Conservation (phyloP, 2,329 filamentous ascomycete genomes). For the Colletotrichum australisinense region DNA sequence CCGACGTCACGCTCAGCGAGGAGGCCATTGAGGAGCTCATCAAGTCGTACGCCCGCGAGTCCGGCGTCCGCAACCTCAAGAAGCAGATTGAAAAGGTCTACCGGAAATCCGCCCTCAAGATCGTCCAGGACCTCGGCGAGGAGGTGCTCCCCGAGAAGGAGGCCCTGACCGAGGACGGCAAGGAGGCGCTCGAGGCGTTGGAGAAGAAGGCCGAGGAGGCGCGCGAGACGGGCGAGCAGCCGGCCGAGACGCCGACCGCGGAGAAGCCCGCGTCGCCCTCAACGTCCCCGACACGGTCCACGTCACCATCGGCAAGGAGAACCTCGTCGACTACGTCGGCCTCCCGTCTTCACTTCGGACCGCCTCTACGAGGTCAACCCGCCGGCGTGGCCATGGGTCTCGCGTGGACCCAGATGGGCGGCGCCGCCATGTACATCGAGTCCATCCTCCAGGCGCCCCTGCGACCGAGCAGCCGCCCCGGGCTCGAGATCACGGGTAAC, state of each 20-base stretch:
- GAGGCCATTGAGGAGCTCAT: constrained; percentile 96
- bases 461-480: constrained; percentile 77
- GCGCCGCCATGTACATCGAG: constrained; percentile 96
- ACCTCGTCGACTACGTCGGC: constrained; percentile 95
- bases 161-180: constrained; percentile 87
- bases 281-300: constrained; percentile 89
- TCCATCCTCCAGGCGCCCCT: constrained; percentile 91
- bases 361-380: constrained; percentile 91
- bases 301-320: constrained; percentile 87
- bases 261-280: constrained; percentile 78
- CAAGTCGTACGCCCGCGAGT: constrained; percentile 98
- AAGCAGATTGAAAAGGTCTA: constrained; percentile 99
- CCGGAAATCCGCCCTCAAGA: constrained; percentile 95
- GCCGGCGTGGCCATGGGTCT: constrained; percentile 97
- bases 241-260: constrained; percentile 42
- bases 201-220: constrained; percentile 76
- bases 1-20: constrained; percentile 87
- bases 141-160: constrained; percentile 83
- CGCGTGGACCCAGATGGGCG: constrained; percentile 97
- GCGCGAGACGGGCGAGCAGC: constrained; percentile 47
- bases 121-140: constrained; percentile 93
- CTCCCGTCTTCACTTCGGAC: constrained; percentile 94
- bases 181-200: constrained; percentile 77
- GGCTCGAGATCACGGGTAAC: constrained; percentile 93
- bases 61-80: constrained; percentile 96